These are phyloP conservation scores for Dictyostelium capitatum DNA, from an alignment of 78 protist genomes.

Conservation along the genomic window DNA sequence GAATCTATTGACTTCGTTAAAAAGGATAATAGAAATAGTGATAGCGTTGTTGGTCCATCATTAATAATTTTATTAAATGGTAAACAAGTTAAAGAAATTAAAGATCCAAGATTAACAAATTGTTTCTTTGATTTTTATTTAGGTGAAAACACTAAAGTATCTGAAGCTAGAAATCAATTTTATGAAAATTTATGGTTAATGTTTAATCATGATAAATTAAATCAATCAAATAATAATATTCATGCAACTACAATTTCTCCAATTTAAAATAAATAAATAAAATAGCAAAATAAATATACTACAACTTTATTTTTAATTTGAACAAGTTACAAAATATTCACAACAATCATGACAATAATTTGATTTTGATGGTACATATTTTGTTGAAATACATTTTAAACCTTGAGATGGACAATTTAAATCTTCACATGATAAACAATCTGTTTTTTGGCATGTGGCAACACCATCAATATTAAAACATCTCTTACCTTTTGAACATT, in stretches of 20 bases:
- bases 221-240: not conserved
- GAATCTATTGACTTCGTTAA: constrained; percentile 41
- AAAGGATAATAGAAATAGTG: not conserved
- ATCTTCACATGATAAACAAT: constrained; percentile 8
- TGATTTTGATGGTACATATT: not conserved
- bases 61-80: constrained; percentile 11
- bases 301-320: too few species aligned
- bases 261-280: not conserved
- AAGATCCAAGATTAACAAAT: constrained; percentile 7
- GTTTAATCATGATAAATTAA: not conserved
- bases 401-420: not conserved
- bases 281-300: not conserved
- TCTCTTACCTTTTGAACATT: not conserved
- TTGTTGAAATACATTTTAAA: not conserved
- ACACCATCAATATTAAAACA: not conserved
- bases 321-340: not conserved
- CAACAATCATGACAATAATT: not conserved
- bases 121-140: constrained; percentile 61
- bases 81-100: constrained; percentile 19
- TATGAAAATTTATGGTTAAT: constrained; percentile 25
- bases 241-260: not conserved
- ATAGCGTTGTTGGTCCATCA: not conserved
- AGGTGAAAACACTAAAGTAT: constrained; percentile 32
- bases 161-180: constrained; percentile 37
- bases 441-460: not conserved